Base-by-base conservation (phyloP, 78 protist genomes). In the Guillardia theta region DNA sequence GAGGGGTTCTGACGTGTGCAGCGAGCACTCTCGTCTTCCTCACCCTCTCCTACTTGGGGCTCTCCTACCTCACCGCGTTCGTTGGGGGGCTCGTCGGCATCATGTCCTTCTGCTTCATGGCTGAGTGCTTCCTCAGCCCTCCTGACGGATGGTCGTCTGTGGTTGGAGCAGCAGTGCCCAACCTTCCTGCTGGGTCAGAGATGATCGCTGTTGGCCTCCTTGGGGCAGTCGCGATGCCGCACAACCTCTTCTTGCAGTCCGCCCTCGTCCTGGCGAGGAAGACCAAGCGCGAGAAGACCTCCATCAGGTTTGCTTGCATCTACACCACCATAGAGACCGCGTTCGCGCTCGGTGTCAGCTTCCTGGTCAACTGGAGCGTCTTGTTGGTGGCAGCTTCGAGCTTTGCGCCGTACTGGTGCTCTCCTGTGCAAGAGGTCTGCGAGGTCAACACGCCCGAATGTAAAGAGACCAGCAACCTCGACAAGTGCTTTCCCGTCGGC, bases 221-320 rank as follows among this genome's bases (percentile, higher is more conserved):
- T 1, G 98, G 98, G 46, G 97, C 97, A 0, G 96, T 95, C 3
- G 92, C 96, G 8, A 97, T 97, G 98, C 98, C 98, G 4, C 98
- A 97, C 93, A 97, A 97, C 64, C 80, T 97, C 54, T 96, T 90
- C 50, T 50, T 97, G 24, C 98, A 97, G 48, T 95, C 97, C 48
- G 98, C 96, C n/a, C 95, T 97, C 50, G 97, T 97, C 80, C 88
- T 45, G n/a, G 41, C 15, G 46, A 70, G 36, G 41, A 36, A 43
- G 0, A 22, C 41, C n/a, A 24, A 22, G 36, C 9, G 83, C 36
- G 22, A 70, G 36, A 70, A 70, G 83, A 36, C 46, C 41, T 70
- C 83, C 27, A 12, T 95, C 77, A 48, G 76, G 48, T 88, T 77
- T 3, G 97, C 97, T 10, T 93, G 88, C 80, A 83, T 95, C 78